These are phyloP conservation scores for Pythium dissotocum DNA, from an alignment of 352 stramenopile species.

Conservation along the genomic window DNA sequence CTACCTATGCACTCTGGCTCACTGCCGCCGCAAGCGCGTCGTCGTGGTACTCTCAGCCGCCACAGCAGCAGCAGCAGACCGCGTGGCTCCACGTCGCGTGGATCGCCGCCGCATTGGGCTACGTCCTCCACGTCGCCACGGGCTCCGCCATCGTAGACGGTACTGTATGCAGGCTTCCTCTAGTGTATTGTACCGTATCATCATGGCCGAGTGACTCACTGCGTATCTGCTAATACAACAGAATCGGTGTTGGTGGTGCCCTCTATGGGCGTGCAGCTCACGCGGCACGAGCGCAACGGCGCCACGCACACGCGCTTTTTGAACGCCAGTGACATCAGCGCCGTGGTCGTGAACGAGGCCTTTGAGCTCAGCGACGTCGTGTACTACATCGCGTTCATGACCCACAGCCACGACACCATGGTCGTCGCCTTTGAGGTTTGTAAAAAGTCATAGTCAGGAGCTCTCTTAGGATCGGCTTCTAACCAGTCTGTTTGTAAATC, in stretches of 20 bases:
- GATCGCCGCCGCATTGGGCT: conserved; percentile 1
- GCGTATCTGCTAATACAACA: conserved; percentile 18
- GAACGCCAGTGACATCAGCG: conserved; percentile 47
- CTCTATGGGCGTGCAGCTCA: conserved; percentile 70
- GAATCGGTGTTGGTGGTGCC: conserved; percentile 80
- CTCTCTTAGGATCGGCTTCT: too few relatives aligned
- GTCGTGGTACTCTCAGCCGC: conserved; percentile 21
- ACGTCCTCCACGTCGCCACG: conserved; percentile 6
- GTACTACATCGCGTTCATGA: conserved; percentile 82
- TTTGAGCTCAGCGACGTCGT: conserved; percentile 80
- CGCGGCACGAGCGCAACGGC: conserved; percentile 57
- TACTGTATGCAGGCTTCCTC: background rate
- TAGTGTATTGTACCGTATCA: too few relatives aligned
- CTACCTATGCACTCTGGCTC: conserved; percentile 16
- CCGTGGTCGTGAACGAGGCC: conserved; percentile 79
- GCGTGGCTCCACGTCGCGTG: conserved; percentile 15
- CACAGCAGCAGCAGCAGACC: background rate
- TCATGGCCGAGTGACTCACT: background rate
- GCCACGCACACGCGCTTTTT: conserved; percentile 42
- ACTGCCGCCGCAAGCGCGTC: conserved; percentile 8
- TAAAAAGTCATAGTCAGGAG: too few relatives aligned
- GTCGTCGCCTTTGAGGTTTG: conserved; percentile 64
- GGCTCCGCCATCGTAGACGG: conserved; percentile 32
- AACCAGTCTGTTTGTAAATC: too few relatives aligned
- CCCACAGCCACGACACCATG: conserved; percentile 67